These are phyloP conservation scores for Mycena amicta DNA, from an alignment of 768 basidiomycete species.

Conservation along the genomic window DNA sequence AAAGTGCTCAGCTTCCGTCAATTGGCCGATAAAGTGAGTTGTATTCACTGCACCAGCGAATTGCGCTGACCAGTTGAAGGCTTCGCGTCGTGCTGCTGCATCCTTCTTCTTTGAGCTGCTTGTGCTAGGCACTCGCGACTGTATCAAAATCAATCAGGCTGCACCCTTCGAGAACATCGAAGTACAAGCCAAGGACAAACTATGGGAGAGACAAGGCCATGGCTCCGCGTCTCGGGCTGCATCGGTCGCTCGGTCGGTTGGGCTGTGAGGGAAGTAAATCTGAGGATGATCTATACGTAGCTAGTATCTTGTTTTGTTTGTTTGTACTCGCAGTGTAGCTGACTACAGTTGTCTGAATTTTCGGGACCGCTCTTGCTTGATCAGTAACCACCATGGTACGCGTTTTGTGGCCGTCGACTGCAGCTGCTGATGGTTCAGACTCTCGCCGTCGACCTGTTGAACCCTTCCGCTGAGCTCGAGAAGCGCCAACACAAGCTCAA, in stretches of 20 bases:
- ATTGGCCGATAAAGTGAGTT: constrained; percentile 73
- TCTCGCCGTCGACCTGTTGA: constrained; percentile 97
- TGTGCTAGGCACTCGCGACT: constrained; percentile 91
- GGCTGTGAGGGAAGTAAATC: constrained; percentile 31
- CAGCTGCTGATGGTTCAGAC: constrained; percentile 50
- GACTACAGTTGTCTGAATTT: background rate
- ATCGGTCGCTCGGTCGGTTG: constrained; percentile 50
- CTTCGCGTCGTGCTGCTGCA: constrained; percentile 88
- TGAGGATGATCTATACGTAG: constrained; percentile 15
- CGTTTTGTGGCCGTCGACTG: background rate
- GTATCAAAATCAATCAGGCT: constrained; percentile 76
- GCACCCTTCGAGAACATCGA: constrained; percentile 85
- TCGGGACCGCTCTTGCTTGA: background rate
- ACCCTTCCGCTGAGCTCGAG: constrained; percentile 88
- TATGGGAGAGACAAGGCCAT: constrained; percentile 74
- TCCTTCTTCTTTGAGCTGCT: constrained; percentile 98
- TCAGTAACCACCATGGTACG: background rate
- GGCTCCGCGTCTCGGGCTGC: constrained; percentile 34
- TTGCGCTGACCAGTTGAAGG: constrained; percentile 43
- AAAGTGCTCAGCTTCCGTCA: constrained; percentile 76
- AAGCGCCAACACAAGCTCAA: constrained; percentile 97
- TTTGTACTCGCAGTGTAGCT: constrained; percentile 18
- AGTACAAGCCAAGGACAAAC: constrained; percentile 75
- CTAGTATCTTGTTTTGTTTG: constrained; percentile 5
- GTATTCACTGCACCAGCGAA: background rate